A percentile compares a stretch with the other conserved stretches of the same genome.
Evolutionary conservation across 129 eudicot genomes (phyloP).

Genomic region (Lactuca sativa): DNA sequence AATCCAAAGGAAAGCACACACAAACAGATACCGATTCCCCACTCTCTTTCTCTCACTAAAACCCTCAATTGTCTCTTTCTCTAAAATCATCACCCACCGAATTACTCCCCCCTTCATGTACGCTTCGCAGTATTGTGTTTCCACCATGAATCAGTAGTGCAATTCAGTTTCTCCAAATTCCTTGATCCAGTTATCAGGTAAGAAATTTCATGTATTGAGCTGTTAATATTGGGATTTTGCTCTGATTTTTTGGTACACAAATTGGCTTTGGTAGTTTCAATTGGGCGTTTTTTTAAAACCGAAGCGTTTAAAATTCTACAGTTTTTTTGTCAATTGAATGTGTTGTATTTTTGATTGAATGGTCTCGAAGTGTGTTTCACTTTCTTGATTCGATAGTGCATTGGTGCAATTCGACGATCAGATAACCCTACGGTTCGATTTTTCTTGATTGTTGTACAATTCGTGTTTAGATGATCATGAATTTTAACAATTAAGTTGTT

Average conservation of each 20-base stretch:
- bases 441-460: background rate
- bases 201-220: background rate
- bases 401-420: conserved; percentile 21
- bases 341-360: conserved; percentile 13
- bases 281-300: conserved; percentile 1
- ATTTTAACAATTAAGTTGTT: conserved; percentile 13
- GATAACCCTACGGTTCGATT: conserved; percentile 17
- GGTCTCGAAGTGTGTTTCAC: background rate
- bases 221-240: conserved; percentile 6
- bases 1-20: conserved; percentile 7
- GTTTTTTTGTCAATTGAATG: conserved; percentile 10
- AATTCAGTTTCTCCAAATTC: background rate
- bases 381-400: conserved; percentile 23
- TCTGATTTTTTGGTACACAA: background rate
- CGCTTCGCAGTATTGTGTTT: conserved; percentile 13
- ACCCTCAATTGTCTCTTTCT: conserved; percentile 22
- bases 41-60: conserved; percentile 35
- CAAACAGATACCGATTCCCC: conserved; percentile 22
- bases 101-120: conserved; percentile 6
- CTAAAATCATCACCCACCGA: conserved; percentile 23
- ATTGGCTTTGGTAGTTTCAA: background rate
- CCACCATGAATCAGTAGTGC: conserved; percentile 9
- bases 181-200: conserved; percentile 33
- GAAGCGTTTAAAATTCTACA: background rate
- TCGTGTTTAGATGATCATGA: background rate